Conservation (phyloP, 345 rosid species). For the Citrus hindsii region DNA sequence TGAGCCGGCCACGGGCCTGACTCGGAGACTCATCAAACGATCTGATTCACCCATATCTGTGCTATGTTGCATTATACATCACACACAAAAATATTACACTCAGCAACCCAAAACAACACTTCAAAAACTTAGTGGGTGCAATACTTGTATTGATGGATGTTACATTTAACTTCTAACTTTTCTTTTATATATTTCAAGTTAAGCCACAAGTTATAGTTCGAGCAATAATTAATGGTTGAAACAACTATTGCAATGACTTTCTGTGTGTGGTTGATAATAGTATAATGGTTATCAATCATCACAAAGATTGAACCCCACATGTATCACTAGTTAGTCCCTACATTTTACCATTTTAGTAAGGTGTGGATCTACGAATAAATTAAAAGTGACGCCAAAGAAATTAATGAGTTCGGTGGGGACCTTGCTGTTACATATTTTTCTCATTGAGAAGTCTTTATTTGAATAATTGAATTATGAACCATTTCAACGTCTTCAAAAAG, state of each 20-base stretch:
- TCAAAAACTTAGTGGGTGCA: too few relatives aligned
- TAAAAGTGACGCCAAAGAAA: not conserved
- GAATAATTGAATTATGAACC: not conserved
- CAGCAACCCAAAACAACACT: too few relatives aligned
- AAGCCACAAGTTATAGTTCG: too few relatives aligned
- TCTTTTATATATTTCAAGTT: too few relatives aligned
- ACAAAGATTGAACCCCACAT: not conserved
- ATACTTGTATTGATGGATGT: too few relatives aligned
- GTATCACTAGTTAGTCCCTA: not conserved
- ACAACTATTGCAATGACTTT: too few relatives aligned
- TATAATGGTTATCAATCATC: not conserved
- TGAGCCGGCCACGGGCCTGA: conserved; percentile 12
- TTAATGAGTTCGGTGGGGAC: not conserved
- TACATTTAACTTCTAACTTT: too few relatives aligned
- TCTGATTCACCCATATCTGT: not conserved
- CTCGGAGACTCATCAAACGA: not conserved
- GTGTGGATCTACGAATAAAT: not conserved
- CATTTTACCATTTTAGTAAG: not conserved
- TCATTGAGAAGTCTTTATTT: not conserved
- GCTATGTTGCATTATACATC: too few relatives aligned
- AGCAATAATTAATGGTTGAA: too few relatives aligned
- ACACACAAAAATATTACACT: too few relatives aligned
- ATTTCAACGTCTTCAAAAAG: not conserved
- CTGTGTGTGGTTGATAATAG: not conserved
- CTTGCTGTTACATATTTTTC: not conserved